Percentiles rank a stretch among this genome's conserved stretches.
These are phyloP conservation scores for Leucosporidium yakuticum DNA, from an alignment of 768 basidiomycete species.

Conservation along the genomic window DNA sequence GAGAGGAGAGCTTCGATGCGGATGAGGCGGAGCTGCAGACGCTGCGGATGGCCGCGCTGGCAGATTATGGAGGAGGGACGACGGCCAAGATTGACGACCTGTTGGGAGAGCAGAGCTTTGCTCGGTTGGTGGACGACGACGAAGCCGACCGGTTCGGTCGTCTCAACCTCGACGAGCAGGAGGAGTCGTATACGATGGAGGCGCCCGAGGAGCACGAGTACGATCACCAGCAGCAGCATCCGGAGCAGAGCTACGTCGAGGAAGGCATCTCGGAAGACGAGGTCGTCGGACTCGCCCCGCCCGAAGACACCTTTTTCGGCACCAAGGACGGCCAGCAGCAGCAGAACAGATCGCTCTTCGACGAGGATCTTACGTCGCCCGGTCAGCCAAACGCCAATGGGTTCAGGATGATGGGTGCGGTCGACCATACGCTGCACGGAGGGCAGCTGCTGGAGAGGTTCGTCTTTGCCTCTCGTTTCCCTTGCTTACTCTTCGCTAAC, in stretches of 20 bases:
- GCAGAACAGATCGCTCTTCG: background rate
- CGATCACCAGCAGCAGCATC: background rate
- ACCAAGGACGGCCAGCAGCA: slow-evolving; percentile 4
- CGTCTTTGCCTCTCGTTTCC: background rate
- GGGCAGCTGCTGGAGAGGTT: slow-evolving; percentile 28
- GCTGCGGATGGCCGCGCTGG: slow-evolving; percentile 38
- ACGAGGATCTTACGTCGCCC: slow-evolving; percentile 8
- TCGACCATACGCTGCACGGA: slow-evolving; percentile 36
- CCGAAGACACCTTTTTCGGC: slow-evolving; percentile 39
- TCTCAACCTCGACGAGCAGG: background rate
- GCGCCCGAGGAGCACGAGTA: slow-evolving; percentile 5
- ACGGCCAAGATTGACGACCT: slow-evolving; percentile 29
- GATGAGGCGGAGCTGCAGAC: slow-evolving; percentile 43
- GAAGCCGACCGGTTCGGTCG: background rate
- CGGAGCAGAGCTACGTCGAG: slow-evolving; percentile 1
- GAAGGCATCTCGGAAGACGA: slow-evolving; percentile 2
- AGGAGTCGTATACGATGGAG: background rate
- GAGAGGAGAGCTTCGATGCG: slow-evolving; percentile 50
- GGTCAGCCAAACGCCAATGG: slow-evolving; percentile 17
- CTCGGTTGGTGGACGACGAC: slow-evolving; percentile 1
- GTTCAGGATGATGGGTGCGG: slow-evolving; percentile 25
- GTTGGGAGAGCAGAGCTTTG: slow-evolving; percentile 7
- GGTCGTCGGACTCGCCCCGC: slow-evolving; percentile 26
- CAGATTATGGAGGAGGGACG: slow-evolving; percentile 24
- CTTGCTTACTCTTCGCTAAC: too few relatives aligned